Evolutionary conservation across 768 basidiomycete genomes (phyloP).

Genomic region (Phlebiopsis gigantea): DNA sequence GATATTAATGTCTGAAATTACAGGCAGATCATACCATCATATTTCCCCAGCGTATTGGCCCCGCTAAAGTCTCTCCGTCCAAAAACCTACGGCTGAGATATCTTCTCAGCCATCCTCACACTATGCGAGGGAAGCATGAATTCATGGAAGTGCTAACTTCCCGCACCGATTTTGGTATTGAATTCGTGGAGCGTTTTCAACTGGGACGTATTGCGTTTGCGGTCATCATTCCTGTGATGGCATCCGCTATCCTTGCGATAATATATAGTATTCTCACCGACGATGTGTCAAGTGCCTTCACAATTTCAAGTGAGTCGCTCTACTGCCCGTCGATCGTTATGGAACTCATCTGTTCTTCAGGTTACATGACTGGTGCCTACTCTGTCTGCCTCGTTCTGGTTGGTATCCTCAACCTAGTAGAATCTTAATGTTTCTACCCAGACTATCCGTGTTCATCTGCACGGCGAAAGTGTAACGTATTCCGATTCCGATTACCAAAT

Average conservation of each 20-base stretch:
- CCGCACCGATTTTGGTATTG: slow-evolving; percentile 13
- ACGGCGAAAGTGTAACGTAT: no score
- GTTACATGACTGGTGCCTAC: slow-evolving; percentile 19
- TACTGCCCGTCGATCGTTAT: not conserved
- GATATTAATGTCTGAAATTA: no score
- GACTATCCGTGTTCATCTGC: not conserved
- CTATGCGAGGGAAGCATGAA: slow-evolving; percentile 14
- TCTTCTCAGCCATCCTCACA: slow-evolving; percentile 15
- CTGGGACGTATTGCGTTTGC: slow-evolving; percentile 16
- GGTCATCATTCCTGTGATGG: slow-evolving; percentile 13
- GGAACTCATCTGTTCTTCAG: not conserved
- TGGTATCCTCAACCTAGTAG: slow-evolving; percentile 16
- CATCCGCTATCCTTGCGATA: slow-evolving; percentile 11
- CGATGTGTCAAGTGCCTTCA: slow-evolving; percentile 17
- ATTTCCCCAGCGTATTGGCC: slow-evolving; percentile 17
- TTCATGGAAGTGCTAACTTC: slow-evolving; percentile 19
- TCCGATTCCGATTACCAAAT: no score
- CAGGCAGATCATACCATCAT: slow-evolving; percentile 18
- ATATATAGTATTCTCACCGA: slow-evolving; percentile 9
- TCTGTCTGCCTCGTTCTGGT: slow-evolving; percentile 18
- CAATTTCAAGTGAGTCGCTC: slow-evolving; percentile 13
- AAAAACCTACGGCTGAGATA: slow-evolving; percentile 20
- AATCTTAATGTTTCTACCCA: slow-evolving; percentile 1
- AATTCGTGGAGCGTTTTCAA: slow-evolving; percentile 17
- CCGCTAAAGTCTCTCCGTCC: slow-evolving; percentile 12